Conservation (phyloP, 2,329 filamentous ascomycete species). For the Fusarium sp. region DNA sequence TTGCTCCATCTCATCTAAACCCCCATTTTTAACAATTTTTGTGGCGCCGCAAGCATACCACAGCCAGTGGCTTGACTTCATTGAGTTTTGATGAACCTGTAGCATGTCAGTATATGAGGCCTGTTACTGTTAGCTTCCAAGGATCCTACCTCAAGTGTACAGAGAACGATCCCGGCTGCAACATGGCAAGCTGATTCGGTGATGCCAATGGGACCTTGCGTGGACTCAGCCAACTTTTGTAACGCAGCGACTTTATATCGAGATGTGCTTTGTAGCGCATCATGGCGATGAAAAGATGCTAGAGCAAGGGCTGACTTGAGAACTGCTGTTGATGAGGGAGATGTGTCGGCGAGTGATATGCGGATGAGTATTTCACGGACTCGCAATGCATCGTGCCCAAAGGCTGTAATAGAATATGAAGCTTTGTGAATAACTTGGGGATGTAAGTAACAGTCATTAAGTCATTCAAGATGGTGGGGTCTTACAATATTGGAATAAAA, state of each 20-base stretch:
- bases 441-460: not conserved
- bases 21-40: slow-evolving; percentile 26
- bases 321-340: slow-evolving; percentile 25
- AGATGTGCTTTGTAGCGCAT: rapidly evolving
- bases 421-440: slow-evolving; percentile 30
- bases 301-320: slow-evolving; percentile 29
- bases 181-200: slow-evolving; percentile 35
- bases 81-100: slow-evolving; percentile 35
- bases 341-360: slow-evolving; percentile 30
- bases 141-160: slow-evolving; percentile 29
- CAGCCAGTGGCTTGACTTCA: slow-evolving; percentile 38
- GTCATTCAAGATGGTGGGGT: rapidly evolving
- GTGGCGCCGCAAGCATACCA: slow-evolving; percentile 40
- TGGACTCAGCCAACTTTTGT: slow-evolving; percentile 14
- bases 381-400: slow-evolving; percentile 25
- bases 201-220: not conserved
- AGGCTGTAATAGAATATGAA: slow-evolving; percentile 29
- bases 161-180: slow-evolving; percentile 37
- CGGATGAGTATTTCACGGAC: slow-evolving; percentile 28
- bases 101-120: not conserved
- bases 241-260: slow-evolving; percentile 33
- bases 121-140: too few species aligned
- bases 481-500: slow-evolving; percentile 42
- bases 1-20: slow-evolving; percentile 6
- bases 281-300: slow-evolving; percentile 27